phyloP scores from a whole-genome alignment of 345 rosid genomes.

The Eutrema yunnanense region DNA sequence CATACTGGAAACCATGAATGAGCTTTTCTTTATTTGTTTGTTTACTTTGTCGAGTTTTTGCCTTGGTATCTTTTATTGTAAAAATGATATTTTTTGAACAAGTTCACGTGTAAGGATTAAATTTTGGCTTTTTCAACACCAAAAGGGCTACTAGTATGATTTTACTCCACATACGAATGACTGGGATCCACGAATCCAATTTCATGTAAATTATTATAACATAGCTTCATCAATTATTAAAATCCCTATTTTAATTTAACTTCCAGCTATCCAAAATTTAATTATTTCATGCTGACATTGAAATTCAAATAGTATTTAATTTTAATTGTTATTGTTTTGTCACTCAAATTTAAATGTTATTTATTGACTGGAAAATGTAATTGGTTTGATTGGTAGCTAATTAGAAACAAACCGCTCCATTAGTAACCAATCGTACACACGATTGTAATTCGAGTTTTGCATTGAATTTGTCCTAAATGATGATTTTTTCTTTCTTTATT shows the following conservation, averaged over 20 bases:
- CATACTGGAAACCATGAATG: neutral
- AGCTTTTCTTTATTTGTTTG: neutral
- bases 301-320: neutral
- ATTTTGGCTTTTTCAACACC: constrained; percentile 24
- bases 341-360: neutral
- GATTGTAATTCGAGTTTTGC: neutral
- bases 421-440: neutral
- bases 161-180: constrained; percentile 17
- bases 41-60: constrained; percentile 17
- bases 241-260: neutral
- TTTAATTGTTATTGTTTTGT: neutral
- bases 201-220: neutral
- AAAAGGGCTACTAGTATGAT: neutral
- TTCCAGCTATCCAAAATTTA: constrained; percentile 1
- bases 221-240: neutral
- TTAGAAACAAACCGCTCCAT: neutral
- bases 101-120: constrained; percentile 21
- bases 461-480: constrained; percentile 3
- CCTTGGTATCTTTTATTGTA: neutral
- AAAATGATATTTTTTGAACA: neutral
- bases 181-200: constrained; percentile 28
- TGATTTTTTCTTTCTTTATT: neutral
- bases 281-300: neutral
- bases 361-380: neutral
- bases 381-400: neutral